These are phyloP conservation scores for apple (Malus domestica) DNA, from an alignment of 306 rosid genomes.

Conservation along the genomic window DNA sequence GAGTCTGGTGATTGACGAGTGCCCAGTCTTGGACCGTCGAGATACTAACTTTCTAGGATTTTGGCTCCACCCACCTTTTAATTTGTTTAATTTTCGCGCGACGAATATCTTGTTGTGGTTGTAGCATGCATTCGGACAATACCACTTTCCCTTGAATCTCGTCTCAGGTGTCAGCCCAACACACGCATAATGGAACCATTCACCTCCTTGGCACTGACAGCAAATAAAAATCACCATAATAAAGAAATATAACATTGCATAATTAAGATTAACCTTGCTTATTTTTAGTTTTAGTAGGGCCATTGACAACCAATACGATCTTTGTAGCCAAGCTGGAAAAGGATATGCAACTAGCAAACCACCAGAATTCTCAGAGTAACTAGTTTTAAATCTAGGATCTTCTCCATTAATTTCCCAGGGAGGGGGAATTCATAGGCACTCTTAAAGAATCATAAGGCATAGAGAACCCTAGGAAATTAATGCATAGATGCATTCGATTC, in stretches of 20 bases:
- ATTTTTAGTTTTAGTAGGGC: not conserved
- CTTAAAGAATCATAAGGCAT: no score
- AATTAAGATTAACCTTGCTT: not conserved
- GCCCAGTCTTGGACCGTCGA: no score
- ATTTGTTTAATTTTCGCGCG: not conserved
- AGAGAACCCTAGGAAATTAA: not conserved
- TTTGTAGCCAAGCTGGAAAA: not conserved
- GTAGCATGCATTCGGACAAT: slow-evolving; percentile 76
- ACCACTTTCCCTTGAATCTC: slow-evolving; percentile 97
- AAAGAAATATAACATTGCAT: not conserved
- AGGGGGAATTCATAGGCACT: no score
- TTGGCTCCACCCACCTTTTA: no score
- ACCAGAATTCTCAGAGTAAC: not conserved
- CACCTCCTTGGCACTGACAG: slow-evolving; percentile 95
- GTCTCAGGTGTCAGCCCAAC: slow-evolving; percentile 97
- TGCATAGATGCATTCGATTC: no score
- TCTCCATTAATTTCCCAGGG: no score
- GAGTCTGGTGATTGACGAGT: no score
- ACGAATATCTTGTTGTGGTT: slow-evolving; percentile 29
- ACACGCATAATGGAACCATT: slow-evolving; percentile 96
- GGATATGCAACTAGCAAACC: not conserved
- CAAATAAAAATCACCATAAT: not conserved
- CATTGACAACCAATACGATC: not conserved
- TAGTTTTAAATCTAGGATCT: not conserved
- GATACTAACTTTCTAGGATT: no score